Evolutionary conservation across 306 rosid species (phyloP), one percentile per base, ranked within the genome.

Genomic region (Quercus parvula): DNA sequence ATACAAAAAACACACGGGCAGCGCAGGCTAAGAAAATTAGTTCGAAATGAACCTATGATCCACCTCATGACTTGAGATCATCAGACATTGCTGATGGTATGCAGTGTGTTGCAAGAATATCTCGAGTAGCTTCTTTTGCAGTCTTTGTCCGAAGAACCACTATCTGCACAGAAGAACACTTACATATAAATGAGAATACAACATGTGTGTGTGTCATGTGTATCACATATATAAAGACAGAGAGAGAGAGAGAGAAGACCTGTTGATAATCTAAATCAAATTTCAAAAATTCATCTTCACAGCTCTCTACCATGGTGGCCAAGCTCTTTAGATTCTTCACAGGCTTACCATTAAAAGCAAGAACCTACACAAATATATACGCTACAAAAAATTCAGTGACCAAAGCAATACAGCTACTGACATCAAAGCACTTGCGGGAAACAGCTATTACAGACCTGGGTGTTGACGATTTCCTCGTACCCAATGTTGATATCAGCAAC

Each of bases 401-500:
- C 70, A 25, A 64, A 25, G n/a, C 52, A 18, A 30, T 63, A 5
- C 52, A 68, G 54, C 28, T 35, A 35, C 27, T 8, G n/a, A 67
- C 49, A 67, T 35, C 72, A 67, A 35, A 38, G 72, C 49, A 31
- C 25, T 67, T 33, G 17, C 18, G n/a, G 51, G 27, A 68, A 68
- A 9, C 72, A 33, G 51, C 49, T 27, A 68, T 76, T 73, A 18
- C 75, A 73, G 31, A 93, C 99, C 99, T 91, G 99, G 56, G 93
- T 96, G 87, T 96, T 91, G 69, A 89, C 96, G 19, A 96, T 91
- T 56, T 96, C 99, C 84, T 96, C 99, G 67, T 96, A 93, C 28
- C 99, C 99, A n/a, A 96, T 93, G 83, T 93, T 93, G 85, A 96
- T 91, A 79, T 93, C 97, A 73, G 98, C 99, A 75, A 93, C 99